A percentile compares a stretch with the other conserved stretches of the same genome.
These are phyloP conservation scores for Talaromyces funiculosus DNA, from an alignment of 2,329 filamentous ascomycete species.

Conservation along the genomic window DNA sequence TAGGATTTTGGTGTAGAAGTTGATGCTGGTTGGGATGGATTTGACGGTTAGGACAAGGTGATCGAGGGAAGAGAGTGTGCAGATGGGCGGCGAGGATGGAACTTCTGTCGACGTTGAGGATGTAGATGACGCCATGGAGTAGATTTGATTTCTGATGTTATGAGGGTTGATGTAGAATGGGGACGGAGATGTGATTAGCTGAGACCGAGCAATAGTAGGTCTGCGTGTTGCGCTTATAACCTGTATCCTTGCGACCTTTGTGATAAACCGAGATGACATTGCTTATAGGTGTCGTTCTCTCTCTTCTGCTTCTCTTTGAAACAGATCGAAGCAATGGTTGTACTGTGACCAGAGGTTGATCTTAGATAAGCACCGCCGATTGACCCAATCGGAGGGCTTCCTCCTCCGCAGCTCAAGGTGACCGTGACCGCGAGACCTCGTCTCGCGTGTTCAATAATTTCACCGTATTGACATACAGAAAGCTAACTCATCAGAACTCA, in stretches of 20 bases:
- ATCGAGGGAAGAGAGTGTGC: slow-evolving; percentile 43
- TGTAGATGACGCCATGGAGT: not conserved
- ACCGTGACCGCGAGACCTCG: not conserved
- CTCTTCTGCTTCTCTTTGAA: not conserved
- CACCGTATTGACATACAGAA: not conserved
- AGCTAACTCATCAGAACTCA: no score
- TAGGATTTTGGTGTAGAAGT: slow-evolving; percentile 52
- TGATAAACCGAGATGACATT: not conserved
- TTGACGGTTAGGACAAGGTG: slow-evolving; percentile 57
- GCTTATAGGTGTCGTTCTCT: not conserved
- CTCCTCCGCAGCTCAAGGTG: not conserved
- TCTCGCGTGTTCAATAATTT: no score
- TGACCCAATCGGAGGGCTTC: slow-evolving; percentile 9
- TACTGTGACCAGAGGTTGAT: not conserved
- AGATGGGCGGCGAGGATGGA: slow-evolving; percentile 7
- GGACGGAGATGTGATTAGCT: not conserved
- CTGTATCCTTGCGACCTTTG: not conserved
- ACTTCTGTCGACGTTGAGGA: not conserved
- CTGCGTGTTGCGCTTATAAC: not conserved
- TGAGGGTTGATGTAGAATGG: not conserved
- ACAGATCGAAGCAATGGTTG: not conserved
- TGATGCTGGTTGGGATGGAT: slow-evolving; percentile 45
- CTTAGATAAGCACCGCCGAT: not conserved
- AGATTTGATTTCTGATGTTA: not conserved
- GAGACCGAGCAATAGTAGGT: not conserved